phyloP scores from a whole-genome alignment of 352 stramenopile genomes.

The Thalassiosira mediterranea region DNA sequence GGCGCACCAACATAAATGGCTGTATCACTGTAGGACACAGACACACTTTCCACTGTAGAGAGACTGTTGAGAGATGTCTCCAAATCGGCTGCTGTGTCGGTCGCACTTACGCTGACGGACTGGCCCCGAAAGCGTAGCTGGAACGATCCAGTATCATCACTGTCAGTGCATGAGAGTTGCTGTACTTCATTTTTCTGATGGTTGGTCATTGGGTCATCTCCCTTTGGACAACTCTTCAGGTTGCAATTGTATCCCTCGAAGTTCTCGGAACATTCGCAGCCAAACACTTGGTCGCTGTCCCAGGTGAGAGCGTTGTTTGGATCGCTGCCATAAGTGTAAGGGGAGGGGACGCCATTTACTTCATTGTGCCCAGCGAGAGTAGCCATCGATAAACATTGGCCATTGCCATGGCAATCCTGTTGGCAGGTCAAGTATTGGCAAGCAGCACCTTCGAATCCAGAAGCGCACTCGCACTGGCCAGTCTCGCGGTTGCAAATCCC shows the following conservation, averaged over 20 bases:
- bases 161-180: constrained; percentile 86
- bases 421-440: constrained; percentile 83
- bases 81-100: constrained; percentile 70
- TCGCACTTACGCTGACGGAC: constrained; percentile 81
- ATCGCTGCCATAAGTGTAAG: constrained; percentile 78
- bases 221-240: constrained; percentile 84
- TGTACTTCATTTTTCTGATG: constrained; percentile 86
- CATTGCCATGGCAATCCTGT: constrained; percentile 61
- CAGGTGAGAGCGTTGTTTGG: constrained; percentile 80
- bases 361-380: constrained; percentile 40
- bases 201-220: constrained; percentile 88
- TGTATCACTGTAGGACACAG: constrained; percentile 69
- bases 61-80: constrained; percentile 82
- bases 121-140: constrained; percentile 88
- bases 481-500: constrained; percentile 86
- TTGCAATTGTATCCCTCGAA: constrained; percentile 88
- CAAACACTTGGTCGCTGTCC: constrained; percentile 84
- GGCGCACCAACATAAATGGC: constrained; percentile 46
- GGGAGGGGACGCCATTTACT: constrained; percentile 74
- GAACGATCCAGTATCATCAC: constrained; percentile 85
- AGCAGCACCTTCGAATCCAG: constrained; percentile 87
- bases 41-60: constrained; percentile 81
- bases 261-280: constrained; percentile 88
- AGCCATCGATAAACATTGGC: constrained; percentile 61
- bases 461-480: constrained; percentile 87